phyloP scores from a whole-genome alignment of 306 rosid genomes.

The Fragaria iinumae region DNA sequence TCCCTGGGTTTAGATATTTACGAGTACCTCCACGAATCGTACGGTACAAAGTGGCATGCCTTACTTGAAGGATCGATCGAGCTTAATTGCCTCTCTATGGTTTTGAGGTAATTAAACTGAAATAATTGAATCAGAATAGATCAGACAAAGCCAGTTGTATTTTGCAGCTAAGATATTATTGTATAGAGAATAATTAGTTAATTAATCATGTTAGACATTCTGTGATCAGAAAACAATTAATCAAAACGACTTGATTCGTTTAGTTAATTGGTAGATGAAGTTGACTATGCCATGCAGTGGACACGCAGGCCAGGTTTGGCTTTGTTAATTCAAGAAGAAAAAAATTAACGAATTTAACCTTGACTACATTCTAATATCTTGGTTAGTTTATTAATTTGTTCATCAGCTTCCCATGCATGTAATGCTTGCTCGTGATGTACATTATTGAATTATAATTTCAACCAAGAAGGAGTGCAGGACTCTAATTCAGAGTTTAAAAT shows the following conservation, averaged over 20 bases:
- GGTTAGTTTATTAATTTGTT: background rate
- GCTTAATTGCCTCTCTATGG: background rate
- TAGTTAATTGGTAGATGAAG: background rate
- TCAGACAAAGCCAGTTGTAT: background rate
- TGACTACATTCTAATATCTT: background rate
- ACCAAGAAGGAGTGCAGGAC: background rate
- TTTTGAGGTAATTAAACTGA: background rate
- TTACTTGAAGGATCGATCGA: background rate
- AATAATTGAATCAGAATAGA: background rate
- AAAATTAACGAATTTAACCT: background rate
- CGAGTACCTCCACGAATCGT: background rate
- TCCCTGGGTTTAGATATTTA: background rate
- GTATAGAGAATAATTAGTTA: background rate
- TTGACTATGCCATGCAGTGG: background rate
- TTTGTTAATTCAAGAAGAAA: background rate
- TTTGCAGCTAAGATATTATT: background rate
- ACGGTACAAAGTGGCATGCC: background rate
- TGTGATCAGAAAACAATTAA: background rate
- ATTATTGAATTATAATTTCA: background rate
- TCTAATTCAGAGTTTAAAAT: background rate
- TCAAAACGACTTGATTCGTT: background rate
- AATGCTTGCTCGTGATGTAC: background rate
- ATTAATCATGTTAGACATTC: background rate
- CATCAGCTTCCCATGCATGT: background rate
- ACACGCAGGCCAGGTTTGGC: background rate